phyloP scores from a whole-genome alignment of 2,329 filamentous ascomycete species.

The Alternaria sp. region DNA sequence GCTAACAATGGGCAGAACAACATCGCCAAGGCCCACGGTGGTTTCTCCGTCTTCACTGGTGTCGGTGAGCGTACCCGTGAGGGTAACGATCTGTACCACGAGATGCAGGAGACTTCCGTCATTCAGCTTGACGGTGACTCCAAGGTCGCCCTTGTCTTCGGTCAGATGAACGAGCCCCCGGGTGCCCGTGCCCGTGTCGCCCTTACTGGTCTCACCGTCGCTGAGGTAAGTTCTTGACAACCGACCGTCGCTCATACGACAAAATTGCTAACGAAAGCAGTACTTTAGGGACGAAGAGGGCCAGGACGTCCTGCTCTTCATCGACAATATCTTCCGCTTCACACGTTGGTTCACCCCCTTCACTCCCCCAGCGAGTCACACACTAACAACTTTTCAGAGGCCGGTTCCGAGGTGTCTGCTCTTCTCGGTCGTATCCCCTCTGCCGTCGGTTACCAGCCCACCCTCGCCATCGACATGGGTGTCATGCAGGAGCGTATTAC shows the following conservation, averaged over 20 bases:
- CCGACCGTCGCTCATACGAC: no score
- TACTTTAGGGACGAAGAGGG: constrained; percentile 83
- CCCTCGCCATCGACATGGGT: constrained; percentile 46
- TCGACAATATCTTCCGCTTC: constrained; percentile 96
- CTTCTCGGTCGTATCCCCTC: constrained; percentile 99
- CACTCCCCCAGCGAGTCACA: no score
- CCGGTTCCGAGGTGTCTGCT: constrained; percentile 99
- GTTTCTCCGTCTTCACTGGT: constrained; percentile 99
- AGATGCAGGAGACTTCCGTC: constrained; percentile 99
- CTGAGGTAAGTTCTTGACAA: not conserved
- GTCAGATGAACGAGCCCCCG: constrained; percentile 99
- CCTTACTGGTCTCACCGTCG: constrained; percentile 72
- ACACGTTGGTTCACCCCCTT: not conserved
- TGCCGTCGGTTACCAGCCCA: constrained; percentile 91
- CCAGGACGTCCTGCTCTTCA: constrained; percentile 98
- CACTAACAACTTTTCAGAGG: constrained; percentile 56
- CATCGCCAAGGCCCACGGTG: constrained; percentile 99
- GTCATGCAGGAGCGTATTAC: constrained; percentile 98
- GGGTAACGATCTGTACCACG: constrained; percentile 99
- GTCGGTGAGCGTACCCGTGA: constrained; percentile 99
- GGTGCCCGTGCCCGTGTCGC: constrained; percentile 99
- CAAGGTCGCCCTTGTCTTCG: constrained; percentile 99
- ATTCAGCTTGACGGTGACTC: constrained; percentile 99
- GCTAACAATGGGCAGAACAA: constrained; percentile 74
- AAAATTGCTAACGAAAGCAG: no score